Base-by-base conservation (phyloP, 208 protist genomes). In the Naegleria lovaniensis region DNA sequence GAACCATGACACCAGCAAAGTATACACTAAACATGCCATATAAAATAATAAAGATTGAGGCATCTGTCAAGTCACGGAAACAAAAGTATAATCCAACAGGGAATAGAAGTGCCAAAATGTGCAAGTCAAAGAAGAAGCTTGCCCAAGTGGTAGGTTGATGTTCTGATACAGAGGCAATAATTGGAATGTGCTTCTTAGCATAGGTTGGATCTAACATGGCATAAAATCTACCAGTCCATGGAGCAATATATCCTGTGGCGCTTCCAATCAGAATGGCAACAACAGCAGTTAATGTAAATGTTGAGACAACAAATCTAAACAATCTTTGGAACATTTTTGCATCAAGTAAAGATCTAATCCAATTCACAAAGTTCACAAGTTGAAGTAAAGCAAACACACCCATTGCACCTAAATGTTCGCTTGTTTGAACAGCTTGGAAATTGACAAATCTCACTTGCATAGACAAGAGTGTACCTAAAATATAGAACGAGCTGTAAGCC, bases 391-490 rank as follows among this genome's bases (percentile, higher is more conserved):
- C n/a, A 83, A 98, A 97, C 0, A 98, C 94, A 90, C 96, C 94
- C 59, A 99, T 89, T 19, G 97, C 94, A 29, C 94, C 94, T 93
- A 99, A 95, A 91, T 99, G 98, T 93, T 99, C 98, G 36, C 95
- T 93, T 7, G 95, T 97, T 91, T 95, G 93, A 86, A 99, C 97
- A 36, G 98, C 96, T 91, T 96, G 94, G 92, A 97, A 98, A 40
- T 96, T 94, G 55, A 99, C 96, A 83, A 99, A 98, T 38, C 94
- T 95, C 36, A 99, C 94, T 92, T 98, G 96, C 95, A 98, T 97
- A 0, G 97, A 95, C 13, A 99, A 83, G 3, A 99, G 92, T 25
- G 97, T 98, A 75, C 98, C 98, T 33, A 99, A 83, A 9, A 97
- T 92, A 92, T 97, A 99, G 85, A 99, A 98, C 4, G 97, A 96